Evolutionary conservation across 1,139 yeast genomes (phyloP).

Genomic region (Blastobotrys petasosporus): DNA sequence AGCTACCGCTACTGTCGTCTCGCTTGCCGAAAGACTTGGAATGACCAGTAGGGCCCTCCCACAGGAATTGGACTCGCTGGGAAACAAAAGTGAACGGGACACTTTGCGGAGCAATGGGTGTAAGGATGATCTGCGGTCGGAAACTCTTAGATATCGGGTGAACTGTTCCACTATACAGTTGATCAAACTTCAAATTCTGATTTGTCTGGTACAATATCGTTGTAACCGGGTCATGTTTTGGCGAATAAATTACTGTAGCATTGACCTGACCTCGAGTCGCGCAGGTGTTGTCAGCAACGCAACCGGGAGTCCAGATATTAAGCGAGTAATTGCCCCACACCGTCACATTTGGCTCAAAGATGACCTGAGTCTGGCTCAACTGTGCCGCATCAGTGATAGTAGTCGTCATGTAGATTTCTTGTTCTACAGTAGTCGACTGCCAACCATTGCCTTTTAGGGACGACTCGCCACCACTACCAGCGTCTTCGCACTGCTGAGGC

Average conservation of each 20-base stretch:
- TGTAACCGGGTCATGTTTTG: slow-evolving; percentile 37
- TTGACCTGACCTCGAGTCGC: slow-evolving; percentile 66
- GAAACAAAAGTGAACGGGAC: slow-evolving; percentile 56
- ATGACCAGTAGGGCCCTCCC: slow-evolving; percentile 28
- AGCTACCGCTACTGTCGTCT: slow-evolving; percentile 11
- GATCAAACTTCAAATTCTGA: slow-evolving; percentile 71
- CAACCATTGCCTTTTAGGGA: slow-evolving; percentile 25
- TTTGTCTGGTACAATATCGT: slow-evolving; percentile 70
- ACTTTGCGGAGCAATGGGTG: slow-evolving; percentile 36
- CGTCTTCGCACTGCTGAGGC: slow-evolving; percentile 40
- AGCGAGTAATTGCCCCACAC: slow-evolving; percentile 72
- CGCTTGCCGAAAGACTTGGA: slow-evolving; percentile 14
- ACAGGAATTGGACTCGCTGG: slow-evolving; percentile 55
- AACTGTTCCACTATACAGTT: slow-evolving; percentile 64
- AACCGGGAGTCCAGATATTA: slow-evolving; percentile 80
- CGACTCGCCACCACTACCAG: slow-evolving; percentile 18
- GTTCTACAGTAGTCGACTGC: slow-evolving; percentile 22
- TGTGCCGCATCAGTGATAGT: slow-evolving; percentile 34
- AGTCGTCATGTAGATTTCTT: slow-evolving; percentile 34
- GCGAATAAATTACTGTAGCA: slow-evolving; percentile 53
- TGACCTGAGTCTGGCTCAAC: slow-evolving; percentile 41
- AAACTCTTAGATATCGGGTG: slow-evolving; percentile 41
- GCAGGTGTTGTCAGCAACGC: slow-evolving; percentile 66
- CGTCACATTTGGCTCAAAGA: slow-evolving; percentile 64
- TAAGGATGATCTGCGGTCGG: slow-evolving; percentile 44